phyloP scores from a whole-genome alignment of 2,329 filamentous ascomycete genomes.

The Fusarium anguioides region DNA sequence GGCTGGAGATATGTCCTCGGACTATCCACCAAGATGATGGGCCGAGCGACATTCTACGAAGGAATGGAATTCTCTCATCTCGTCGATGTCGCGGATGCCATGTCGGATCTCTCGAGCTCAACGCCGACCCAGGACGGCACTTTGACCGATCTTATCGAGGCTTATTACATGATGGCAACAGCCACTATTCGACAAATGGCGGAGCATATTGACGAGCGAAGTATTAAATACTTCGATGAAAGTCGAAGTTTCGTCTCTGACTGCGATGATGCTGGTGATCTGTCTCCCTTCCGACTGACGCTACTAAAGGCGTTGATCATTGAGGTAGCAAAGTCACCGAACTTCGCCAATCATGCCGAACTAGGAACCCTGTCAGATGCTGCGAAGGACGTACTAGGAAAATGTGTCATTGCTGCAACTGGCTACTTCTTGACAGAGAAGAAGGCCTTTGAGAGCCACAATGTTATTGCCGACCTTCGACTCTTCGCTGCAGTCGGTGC shows the following conservation, averaged over 20 bases:
- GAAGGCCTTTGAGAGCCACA: slow-evolving; percentile 44
- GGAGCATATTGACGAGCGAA: slow-evolving; percentile 56
- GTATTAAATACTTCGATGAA: slow-evolving; percentile 53
- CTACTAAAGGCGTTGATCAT: slow-evolving; percentile 51
- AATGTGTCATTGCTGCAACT: slow-evolving; percentile 42
- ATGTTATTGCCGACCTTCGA: slow-evolving; percentile 39
- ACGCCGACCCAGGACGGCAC: slow-evolving; percentile 40
- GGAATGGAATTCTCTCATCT: slow-evolving; percentile 56
- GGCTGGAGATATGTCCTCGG: slow-evolving; percentile 55
- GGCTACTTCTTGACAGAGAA: slow-evolving; percentile 47
- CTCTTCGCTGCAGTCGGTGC: slow-evolving; percentile 52
- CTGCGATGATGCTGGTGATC: slow-evolving; percentile 36
- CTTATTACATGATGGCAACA: slow-evolving; percentile 49
- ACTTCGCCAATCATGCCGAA: slow-evolving; percentile 40
- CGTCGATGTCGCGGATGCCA: slow-evolving; percentile 49
- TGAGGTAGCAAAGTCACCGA: slow-evolving; percentile 46
- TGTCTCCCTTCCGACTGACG: slow-evolving; percentile 50
- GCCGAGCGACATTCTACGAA: slow-evolving; percentile 63
- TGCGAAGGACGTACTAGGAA: slow-evolving; percentile 46
- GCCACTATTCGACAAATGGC: slow-evolving; percentile 57
- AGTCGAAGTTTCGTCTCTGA: slow-evolving; percentile 43
- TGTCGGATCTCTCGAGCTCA: slow-evolving; percentile 46
- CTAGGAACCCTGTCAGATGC: slow-evolving; percentile 40
- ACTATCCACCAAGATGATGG: slow-evolving; percentile 62
- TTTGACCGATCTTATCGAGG: slow-evolving; percentile 49